A percentile compares a stretch with the other conserved stretches of the same genome.
Conservation (phyloP, 805 yeast genomes). For the Pichia paraexigua region DNA sequence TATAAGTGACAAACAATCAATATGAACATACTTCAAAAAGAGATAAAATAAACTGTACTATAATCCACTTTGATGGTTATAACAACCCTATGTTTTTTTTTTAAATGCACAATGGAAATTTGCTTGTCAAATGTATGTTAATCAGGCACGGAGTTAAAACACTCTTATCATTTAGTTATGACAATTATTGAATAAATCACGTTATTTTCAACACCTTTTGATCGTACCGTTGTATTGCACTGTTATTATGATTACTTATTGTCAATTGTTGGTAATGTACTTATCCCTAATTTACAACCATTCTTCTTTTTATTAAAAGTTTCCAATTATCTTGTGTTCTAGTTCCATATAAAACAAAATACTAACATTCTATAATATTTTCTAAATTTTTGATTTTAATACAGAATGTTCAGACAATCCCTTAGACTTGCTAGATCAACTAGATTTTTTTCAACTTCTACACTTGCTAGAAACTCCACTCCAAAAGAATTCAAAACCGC, state of each 20-base stretch:
- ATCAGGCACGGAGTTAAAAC: neutral
- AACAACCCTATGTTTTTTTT: neutral
- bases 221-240: too few relatives aligned
- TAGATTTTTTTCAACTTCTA: slow-evolving; percentile 29
- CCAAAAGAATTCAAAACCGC: slow-evolving; percentile 54
- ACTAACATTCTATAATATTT: neutral
- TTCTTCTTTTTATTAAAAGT: neutral
- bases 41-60: neutral
- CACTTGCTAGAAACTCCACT: slow-evolving; percentile 22
- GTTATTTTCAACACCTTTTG: neutral
- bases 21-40: neutral
- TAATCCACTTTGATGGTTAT: neutral
- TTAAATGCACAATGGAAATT: too few relatives aligned
- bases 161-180: neutral
- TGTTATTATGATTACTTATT: too few relatives aligned
- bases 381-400: neutral
- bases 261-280: too few relatives aligned
- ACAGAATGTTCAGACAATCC: slow-evolving; percentile 30
- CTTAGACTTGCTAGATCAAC: slow-evolving; percentile 28
- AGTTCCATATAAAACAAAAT: neutral
- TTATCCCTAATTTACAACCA: too few relatives aligned
- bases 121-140: too few relatives aligned
- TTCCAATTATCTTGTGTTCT: too few relatives aligned
- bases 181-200: neutral
- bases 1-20: neutral